These are phyloP conservation scores for Nitzschia sp. DNA, from an alignment of 108 stramenopile genomes.

Conservation along the genomic window DNA sequence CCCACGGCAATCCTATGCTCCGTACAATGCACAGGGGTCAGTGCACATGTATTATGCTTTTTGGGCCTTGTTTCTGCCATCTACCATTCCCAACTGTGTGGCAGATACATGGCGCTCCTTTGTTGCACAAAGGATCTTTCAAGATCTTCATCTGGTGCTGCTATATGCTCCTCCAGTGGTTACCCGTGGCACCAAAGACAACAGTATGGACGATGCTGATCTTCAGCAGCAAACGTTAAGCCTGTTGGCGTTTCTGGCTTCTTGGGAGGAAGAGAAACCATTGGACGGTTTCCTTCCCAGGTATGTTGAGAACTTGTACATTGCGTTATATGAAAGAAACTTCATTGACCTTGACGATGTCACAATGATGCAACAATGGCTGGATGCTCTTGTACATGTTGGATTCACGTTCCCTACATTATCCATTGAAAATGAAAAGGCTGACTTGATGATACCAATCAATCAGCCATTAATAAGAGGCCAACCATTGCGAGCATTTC, in stretches of 20 bases:
- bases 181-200: slow-evolving; percentile 12
- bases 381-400: slow-evolving; percentile 25
- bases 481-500: slow-evolving; percentile 12
- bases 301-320: slow-evolving; percentile 32
- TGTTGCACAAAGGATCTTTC: slow-evolving; percentile 44
- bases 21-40: no score
- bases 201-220: no score
- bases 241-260: slow-evolving; percentile 42
- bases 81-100: no score
- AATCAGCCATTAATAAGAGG: slow-evolving; percentile 5
- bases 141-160: neutral
- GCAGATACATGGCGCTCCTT: no score
- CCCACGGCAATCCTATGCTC: no score
- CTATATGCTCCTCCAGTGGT: neutral
- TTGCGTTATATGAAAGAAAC: slow-evolving; percentile 48
- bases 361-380: slow-evolving; percentile 36
- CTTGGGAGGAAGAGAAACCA: no score
- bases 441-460: neutral
- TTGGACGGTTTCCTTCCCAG: slow-evolving; percentile 15
- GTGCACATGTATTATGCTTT: no score
- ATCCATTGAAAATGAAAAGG: neutral
- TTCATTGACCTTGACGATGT: slow-evolving; percentile 26
- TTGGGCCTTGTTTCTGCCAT: no score
- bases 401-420: slow-evolving; percentile 29
- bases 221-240: no score